phyloP scores from a whole-genome alignment of 306 rosid genomes.

The Prosopis cineraria region DNA sequence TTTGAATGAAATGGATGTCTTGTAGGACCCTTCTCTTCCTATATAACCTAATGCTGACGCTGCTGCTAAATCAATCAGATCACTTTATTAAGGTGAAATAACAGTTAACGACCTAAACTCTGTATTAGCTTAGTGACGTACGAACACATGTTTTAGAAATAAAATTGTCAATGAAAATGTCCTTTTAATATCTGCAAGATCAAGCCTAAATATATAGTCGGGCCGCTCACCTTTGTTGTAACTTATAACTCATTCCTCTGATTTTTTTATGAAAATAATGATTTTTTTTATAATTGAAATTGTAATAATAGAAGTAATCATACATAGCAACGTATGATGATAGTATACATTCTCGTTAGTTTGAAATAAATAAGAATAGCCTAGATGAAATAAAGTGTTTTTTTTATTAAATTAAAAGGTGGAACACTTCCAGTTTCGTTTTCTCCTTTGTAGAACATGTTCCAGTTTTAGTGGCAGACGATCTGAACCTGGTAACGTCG shows the following conservation, averaged over 20 bases:
- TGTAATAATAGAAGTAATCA: neutral
- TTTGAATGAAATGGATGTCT: constrained; percentile 24
- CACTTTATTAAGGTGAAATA: neutral
- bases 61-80: neutral
- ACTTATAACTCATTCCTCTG: neutral
- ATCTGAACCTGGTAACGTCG: neutral
- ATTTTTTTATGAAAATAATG: neutral
- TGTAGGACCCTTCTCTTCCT: constrained; percentile 36
- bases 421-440: constrained; percentile 35
- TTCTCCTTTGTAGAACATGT: constrained; percentile 21
- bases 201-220: too few relatives aligned
- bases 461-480: constrained; percentile 1
- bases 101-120: neutral
- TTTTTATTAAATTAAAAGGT: neutral
- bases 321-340: too few relatives aligned
- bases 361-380: neutral
- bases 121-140: neutral
- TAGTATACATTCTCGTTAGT: neutral
- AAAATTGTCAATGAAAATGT: too few relatives aligned
- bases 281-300: neutral
- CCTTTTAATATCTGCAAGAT: neutral
- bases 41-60: neutral
- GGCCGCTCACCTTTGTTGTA: too few relatives aligned
- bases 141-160: neutral
- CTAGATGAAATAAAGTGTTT: neutral